A percentile compares a stretch with the other conserved stretches of the same genome.
phyloP scores from a whole-genome alignment of 768 basidiomycete species.

The Leccinellum rugosiceps region DNA sequence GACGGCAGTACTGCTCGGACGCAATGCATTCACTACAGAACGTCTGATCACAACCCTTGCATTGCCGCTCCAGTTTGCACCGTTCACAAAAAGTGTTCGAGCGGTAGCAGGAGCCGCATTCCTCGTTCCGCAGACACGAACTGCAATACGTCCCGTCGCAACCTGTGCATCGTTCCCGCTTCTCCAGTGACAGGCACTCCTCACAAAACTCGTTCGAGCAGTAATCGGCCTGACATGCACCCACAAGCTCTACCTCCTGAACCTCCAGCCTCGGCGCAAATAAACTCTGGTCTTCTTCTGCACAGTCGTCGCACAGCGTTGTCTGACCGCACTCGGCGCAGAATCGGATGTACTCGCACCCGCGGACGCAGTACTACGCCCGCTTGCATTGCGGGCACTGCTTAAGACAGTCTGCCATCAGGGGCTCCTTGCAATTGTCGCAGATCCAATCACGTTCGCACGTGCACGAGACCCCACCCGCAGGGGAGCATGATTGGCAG shows the following conservation, averaged over 20 bases:
- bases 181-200: slow-evolving; percentile 1
- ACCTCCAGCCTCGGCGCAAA: background rate
- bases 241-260: background rate
- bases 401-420: too few species aligned
- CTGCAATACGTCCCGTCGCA: slow-evolving; percentile 14
- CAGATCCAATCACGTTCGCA: too few species aligned
- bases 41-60: slow-evolving; percentile 1
- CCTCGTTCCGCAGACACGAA: slow-evolving; percentile 3
- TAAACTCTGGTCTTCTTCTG: slow-evolving; percentile 22
- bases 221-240: background rate
- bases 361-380: too few species aligned
- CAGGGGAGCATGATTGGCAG: slow-evolving; percentile 18
- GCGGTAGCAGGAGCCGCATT: slow-evolving; percentile 5
- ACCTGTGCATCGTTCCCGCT: slow-evolving; percentile 10
- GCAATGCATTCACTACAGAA: too few species aligned
- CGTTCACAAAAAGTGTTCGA: background rate
- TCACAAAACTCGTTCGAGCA: background rate
- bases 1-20: too few species aligned
- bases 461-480: too few species aligned
- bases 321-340: background rate
- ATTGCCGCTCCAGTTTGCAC: background rate
- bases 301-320: slow-evolving; percentile 24
- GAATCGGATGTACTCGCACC: too few species aligned
- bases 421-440: too few species aligned
- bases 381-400: too few species aligned